These are phyloP conservation scores for Tolypocladium inflatum DNA, from an alignment of 2,329 filamentous ascomycete species.

Conservation along the genomic window DNA sequence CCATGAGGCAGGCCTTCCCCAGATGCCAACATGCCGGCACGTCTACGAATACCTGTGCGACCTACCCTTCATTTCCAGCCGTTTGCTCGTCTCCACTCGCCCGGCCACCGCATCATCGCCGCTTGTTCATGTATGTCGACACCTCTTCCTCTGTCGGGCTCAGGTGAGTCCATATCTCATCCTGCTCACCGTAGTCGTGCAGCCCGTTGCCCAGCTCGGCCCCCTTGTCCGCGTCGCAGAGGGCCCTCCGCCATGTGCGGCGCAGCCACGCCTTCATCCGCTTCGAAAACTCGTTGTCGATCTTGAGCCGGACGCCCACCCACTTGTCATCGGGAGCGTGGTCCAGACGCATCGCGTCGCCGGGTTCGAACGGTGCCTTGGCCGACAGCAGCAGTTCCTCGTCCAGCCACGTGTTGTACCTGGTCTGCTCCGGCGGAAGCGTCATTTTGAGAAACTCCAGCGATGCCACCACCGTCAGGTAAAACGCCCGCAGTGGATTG, in stretches of 20 bases:
- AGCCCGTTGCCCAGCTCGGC: conserved; percentile 6
- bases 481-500: conserved; percentile 52
- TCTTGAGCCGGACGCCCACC: conserved; percentile 46
- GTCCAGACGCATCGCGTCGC: conserved; percentile 36
- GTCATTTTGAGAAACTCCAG: conserved; percentile 52
- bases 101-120: background rate
- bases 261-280: conserved; percentile 35
- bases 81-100: background rate
- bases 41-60: too few species aligned
- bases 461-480: conserved; percentile 52
- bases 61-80: background rate
- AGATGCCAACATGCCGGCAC: background rate
- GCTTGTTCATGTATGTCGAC: background rate
- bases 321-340: conserved; percentile 48
- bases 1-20: background rate
- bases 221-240: background rate
- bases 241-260: conserved; percentile 18
- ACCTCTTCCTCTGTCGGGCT: conserved; percentile 7
- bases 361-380: conserved; percentile 24
- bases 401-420: conserved; percentile 41
- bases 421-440: conserved; percentile 35
- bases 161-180: conserved; percentile 15
- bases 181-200: conserved; percentile 10
- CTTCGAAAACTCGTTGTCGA: conserved; percentile 46
- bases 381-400: conserved; percentile 39